Percentiles rank a stretch among this genome's conserved stretches.
phyloP scores from a whole-genome alignment of 768 basidiomycete species.

The Galerina sulciceps region DNA sequence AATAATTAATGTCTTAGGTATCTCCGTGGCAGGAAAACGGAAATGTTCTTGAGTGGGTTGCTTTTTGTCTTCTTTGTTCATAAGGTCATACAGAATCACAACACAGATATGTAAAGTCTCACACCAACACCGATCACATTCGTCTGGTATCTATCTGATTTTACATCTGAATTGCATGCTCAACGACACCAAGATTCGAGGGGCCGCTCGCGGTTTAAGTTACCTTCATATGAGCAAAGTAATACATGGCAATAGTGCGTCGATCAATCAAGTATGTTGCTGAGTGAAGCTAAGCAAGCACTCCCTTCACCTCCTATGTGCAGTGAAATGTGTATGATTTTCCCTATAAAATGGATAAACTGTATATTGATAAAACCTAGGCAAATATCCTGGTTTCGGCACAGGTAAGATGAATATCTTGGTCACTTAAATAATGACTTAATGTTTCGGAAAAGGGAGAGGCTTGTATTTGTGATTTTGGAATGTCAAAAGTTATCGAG shows the following conservation, averaged over 20 bases:
- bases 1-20: slow-evolving; percentile 31
- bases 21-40: slow-evolving; percentile 68
- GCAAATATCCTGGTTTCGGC: slow-evolving; percentile 61
- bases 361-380: slow-evolving; percentile 31
- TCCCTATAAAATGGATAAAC: slow-evolving; percentile 12
- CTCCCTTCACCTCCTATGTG: background rate
- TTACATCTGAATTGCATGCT: background rate
- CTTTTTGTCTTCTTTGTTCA: background rate
- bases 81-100: background rate
- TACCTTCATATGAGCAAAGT: slow-evolving; percentile 57
- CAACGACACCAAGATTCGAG: slow-evolving; percentile 42
- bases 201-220: slow-evolving; percentile 59
- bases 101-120: slow-evolving; percentile 43
- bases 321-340: slow-evolving; percentile 63
- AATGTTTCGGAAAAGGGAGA: slow-evolving; percentile 40
- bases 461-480: slow-evolving; percentile 66
- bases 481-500: slow-evolving; percentile 63
- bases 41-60: slow-evolving; percentile 53
- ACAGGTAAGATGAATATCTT: slow-evolving; percentile 35
- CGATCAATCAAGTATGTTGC: background rate
- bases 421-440: background rate
- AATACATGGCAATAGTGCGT: slow-evolving; percentile 66
- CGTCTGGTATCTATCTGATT: slow-evolving; percentile 38
- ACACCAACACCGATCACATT: slow-evolving; percentile 42
- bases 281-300: background rate